Evolutionary conservation across 2,329 filamentous ascomycete genomes (phyloP).

Genomic region (Colletotrichum graminicola): DNA sequence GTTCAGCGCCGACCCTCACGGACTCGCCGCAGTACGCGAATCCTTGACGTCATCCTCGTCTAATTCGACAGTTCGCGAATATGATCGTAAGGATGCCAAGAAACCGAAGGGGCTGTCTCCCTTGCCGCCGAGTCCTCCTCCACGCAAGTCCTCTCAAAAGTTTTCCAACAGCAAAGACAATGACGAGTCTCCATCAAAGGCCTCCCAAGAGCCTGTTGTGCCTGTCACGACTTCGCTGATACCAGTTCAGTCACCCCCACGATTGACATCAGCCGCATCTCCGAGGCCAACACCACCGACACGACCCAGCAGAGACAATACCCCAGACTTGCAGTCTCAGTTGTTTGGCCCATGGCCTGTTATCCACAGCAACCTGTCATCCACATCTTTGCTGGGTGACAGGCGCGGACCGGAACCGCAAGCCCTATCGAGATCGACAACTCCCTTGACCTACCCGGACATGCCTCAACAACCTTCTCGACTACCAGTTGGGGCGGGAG

Average conservation of each 20-base stretch:
- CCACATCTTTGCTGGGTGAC: slow-evolving; percentile 60
- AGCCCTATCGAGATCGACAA: slow-evolving; percentile 50
- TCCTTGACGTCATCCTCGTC: slow-evolving; percentile 80
- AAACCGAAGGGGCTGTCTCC: slow-evolving; percentile 61
- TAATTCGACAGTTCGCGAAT: slow-evolving; percentile 73
- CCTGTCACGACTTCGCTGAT: slow-evolving; percentile 44
- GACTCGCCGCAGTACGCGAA: slow-evolving; percentile 75
- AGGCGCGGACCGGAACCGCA: slow-evolving; percentile 59
- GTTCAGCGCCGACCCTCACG: slow-evolving; percentile 63
- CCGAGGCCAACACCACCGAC: slow-evolving; percentile 61
- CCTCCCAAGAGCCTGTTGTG: slow-evolving; percentile 48
- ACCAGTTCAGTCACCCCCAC: slow-evolving; percentile 43
- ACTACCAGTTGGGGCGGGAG: slow-evolving; percentile 51
- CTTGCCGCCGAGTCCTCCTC: slow-evolving; percentile 70
- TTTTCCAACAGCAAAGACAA: slow-evolving; percentile 55
- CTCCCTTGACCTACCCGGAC: slow-evolving; percentile 51
- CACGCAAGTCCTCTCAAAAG: slow-evolving; percentile 72
- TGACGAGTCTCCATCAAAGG: slow-evolving; percentile 55
- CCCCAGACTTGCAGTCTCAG: slow-evolving; percentile 70
- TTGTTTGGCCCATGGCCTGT: slow-evolving; percentile 64
- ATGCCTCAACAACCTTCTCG: slow-evolving; percentile 46
- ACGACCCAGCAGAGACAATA: slow-evolving; percentile 77
- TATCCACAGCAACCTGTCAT: slow-evolving; percentile 73
- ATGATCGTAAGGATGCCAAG: slow-evolving; percentile 56
- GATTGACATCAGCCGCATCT: slow-evolving; percentile 47